Evolutionary conservation across 2,329 filamentous ascomycete species (phyloP).

Genomic region (Exophiala sp.): DNA sequence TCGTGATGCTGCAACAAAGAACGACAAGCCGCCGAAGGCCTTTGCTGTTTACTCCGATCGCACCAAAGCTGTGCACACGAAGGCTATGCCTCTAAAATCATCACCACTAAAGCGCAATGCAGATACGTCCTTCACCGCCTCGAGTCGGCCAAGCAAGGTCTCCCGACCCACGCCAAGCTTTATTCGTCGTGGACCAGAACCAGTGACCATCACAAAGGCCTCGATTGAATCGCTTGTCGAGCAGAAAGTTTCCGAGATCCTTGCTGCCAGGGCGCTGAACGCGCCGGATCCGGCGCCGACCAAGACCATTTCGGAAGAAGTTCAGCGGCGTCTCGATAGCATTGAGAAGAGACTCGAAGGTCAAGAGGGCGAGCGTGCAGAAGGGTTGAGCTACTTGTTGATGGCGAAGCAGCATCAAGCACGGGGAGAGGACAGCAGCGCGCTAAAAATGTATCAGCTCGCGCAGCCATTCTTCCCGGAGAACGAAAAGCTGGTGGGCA

Average conservation of each 20-base stretch:
- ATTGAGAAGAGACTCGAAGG: constrained; percentile 82
- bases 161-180: constrained; percentile 29
- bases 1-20: constrained; percentile 51
- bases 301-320: constrained; percentile 66
- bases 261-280: constrained; percentile 57
- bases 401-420: constrained; percentile 90
- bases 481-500: constrained; percentile 67
- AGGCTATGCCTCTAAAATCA: constrained; percentile 35
- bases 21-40: constrained; percentile 71
- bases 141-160: constrained; percentile 48
- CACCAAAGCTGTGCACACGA: constrained; percentile 42
- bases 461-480: constrained; percentile 82
- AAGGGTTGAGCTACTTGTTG: constrained; percentile 80
- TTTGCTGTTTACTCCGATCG: constrained; percentile 86
- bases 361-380: constrained; percentile 70
- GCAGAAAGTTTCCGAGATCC: constrained; percentile 82
- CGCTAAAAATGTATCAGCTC: constrained; percentile 80
- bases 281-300: constrained; percentile 34
- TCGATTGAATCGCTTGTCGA: constrained; percentile 90
- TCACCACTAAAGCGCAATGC: constrained; percentile 39
- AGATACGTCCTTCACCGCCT: constrained; percentile 29
- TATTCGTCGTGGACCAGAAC: constrained; percentile 24
- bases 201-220: constrained; percentile 50
- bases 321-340: constrained; percentile 76
- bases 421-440: constrained; percentile 71